Percentiles rank a stretch among this genome's conserved stretches.
phyloP scores from a whole-genome alignment of 805 yeast genomes.

The Babjeviella inositovora region DNA sequence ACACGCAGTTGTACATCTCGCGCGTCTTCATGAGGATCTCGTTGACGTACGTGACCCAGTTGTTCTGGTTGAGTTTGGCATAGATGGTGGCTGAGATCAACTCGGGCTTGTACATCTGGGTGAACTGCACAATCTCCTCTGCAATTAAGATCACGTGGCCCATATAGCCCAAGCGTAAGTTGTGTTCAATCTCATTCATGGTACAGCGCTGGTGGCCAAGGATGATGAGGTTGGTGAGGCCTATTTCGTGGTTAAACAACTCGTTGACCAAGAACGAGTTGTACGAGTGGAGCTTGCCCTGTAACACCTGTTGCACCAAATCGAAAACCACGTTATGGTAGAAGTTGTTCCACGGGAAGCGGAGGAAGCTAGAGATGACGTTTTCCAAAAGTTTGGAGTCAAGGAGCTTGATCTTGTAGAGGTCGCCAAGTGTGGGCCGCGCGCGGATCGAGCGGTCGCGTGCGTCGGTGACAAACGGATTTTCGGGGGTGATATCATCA shows the following conservation, averaged over 20 bases:
- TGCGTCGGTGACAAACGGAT: constrained; percentile 23
- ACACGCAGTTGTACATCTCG: constrained; percentile 7
- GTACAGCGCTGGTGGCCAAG: too few relatives aligned
- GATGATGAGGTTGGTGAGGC: constrained; percentile 1
- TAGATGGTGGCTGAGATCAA: constrained; percentile 5
- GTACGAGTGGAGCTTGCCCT: constrained; percentile 33
- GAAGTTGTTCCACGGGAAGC: constrained; percentile 29
- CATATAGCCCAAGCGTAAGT: constrained; percentile 40
- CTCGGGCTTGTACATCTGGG: constrained; percentile 13
- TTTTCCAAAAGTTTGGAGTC: constrained; percentile 25
- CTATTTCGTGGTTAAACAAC: constrained; percentile 13
- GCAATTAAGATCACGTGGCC: constrained; percentile 41
- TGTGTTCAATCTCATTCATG: constrained; percentile 13
- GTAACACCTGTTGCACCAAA: constrained; percentile 26
- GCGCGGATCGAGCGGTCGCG: constrained; percentile 13
- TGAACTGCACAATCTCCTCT: constrained; percentile 42
- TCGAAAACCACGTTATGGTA: constrained; percentile 29
- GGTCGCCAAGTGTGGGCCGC: constrained; percentile 25
- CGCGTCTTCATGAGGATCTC: constrained; percentile 7
- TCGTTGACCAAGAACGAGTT: constrained; percentile 26
- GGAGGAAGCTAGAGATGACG: constrained; percentile 23
- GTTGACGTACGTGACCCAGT: too few relatives aligned
- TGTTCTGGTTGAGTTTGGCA: too few relatives aligned
- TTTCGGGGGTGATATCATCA: constrained; percentile 15
- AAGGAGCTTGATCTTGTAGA: constrained; percentile 19